phyloP scores from a whole-genome alignment of 208 protist species.

The Trypanosomatidae sp. region DNA sequence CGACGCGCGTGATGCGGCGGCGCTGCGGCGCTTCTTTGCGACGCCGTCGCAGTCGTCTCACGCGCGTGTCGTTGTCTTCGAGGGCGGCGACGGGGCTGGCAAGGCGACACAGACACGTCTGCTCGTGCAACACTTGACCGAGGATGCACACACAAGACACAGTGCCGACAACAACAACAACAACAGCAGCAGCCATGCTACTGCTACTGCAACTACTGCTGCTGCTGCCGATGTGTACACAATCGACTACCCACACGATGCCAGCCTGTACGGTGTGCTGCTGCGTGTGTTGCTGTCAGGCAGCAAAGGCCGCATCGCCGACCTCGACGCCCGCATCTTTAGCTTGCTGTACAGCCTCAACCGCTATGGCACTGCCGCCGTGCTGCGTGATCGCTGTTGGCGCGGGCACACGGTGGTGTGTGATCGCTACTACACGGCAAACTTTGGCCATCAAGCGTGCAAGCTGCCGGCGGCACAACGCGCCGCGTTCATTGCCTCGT shows the following conservation, averaged over 20 bases:
- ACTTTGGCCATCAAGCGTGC: slow-evolving; percentile 84
- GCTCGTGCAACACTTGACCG: slow-evolving; percentile 22
- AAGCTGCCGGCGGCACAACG: slow-evolving; percentile 62
- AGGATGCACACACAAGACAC: slow-evolving; percentile 6
- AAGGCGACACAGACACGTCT: slow-evolving; percentile 83
- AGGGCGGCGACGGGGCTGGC: slow-evolving; percentile 86
- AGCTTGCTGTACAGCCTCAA: slow-evolving; percentile 86
- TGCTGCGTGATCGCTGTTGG: slow-evolving; percentile 47
- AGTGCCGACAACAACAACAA: too few relatives aligned
- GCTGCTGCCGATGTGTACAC: slow-evolving; percentile 15
- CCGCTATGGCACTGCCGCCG: slow-evolving; percentile 46
- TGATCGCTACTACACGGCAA: slow-evolving; percentile 86
- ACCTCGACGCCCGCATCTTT: slow-evolving; percentile 75
- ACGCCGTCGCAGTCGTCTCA: neutral
- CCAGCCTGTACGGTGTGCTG: slow-evolving; percentile 49
- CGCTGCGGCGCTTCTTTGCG: slow-evolving; percentile 1
- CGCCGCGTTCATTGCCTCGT: slow-evolving; percentile 35
- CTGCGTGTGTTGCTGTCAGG: slow-evolving; percentile 76
- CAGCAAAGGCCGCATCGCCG: slow-evolving; percentile 55
- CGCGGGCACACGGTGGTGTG: slow-evolving; percentile 57
- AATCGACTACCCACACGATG: slow-evolving; percentile 83
- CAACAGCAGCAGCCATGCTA: neutral
- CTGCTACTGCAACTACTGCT: neutral
- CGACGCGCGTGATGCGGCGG: slow-evolving; percentile 16
- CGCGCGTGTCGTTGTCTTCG: slow-evolving; percentile 56